phyloP scores from a whole-genome alignment of 116 monocot genomes.

The Papilionanthe hybrid region DNA sequence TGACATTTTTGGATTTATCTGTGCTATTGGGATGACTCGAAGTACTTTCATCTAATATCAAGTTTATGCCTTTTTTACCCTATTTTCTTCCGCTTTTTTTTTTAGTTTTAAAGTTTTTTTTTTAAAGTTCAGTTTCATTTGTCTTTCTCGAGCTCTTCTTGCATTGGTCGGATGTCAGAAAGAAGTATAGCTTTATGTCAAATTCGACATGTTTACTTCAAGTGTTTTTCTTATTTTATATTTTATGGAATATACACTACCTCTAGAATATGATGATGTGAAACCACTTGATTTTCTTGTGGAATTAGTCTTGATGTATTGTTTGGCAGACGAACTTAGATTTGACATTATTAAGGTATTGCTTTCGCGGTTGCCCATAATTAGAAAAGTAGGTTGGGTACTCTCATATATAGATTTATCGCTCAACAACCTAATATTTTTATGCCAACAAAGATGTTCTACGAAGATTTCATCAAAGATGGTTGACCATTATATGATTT shows the following conservation, averaged over 20 bases:
- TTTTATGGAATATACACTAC: background rate
- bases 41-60: background rate
- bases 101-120: background rate
- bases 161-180: background rate
- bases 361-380: no score
- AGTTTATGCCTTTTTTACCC: background rate
- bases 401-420: no score
- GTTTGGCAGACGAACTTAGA: no score
- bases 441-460: background rate
- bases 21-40: background rate
- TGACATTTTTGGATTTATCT: background rate
- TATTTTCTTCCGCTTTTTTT: background rate
- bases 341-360: no score
- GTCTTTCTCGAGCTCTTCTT: background rate
- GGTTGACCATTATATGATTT: background rate
- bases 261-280: background rate
- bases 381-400: no score
- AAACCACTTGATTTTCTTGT: no score
- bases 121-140: background rate
- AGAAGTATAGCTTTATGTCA: background rate
- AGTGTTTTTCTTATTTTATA: background rate
- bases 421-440: background rate
- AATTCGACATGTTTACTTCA: background rate
- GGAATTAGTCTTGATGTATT: no score
- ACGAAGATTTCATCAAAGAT: background rate